phyloP scores from a whole-genome alignment of 2,329 filamentous ascomycete species.

The Penicillium sp. region DNA sequence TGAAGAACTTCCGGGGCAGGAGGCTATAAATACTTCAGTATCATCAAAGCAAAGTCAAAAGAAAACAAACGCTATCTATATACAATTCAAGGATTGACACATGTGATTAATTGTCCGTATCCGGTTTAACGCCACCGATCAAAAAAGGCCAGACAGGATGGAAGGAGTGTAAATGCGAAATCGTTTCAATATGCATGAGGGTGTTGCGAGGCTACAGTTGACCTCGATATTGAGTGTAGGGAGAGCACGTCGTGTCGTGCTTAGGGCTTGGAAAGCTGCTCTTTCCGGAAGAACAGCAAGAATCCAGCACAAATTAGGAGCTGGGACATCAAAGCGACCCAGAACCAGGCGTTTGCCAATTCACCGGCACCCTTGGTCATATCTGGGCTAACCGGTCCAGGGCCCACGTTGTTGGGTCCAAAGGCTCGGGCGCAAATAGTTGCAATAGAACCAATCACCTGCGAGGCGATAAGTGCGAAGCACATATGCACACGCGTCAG shows the following conservation, averaged over 20 bases:
- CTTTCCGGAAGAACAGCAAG: slow-evolving; percentile 46
- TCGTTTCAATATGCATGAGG: background rate
- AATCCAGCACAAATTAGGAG: slow-evolving; percentile 52
- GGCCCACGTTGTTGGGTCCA: slow-evolving; percentile 60
- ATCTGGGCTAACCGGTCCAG: slow-evolving; percentile 62
- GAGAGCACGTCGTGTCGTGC: background rate
- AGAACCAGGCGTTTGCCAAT: slow-evolving; percentile 57
- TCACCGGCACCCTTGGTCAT: slow-evolving; percentile 50
- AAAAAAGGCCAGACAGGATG: background rate
- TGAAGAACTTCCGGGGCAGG: too few relatives aligned
- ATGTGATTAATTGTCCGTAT: background rate
- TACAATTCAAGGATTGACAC: background rate
- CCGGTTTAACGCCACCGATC: background rate
- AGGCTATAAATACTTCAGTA: background rate
- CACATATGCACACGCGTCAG: slow-evolving; percentile 63
- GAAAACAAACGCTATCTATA: background rate
- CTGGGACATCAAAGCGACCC: slow-evolving; percentile 60
- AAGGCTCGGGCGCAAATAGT: slow-evolving; percentile 62
- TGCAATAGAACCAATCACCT: slow-evolving; percentile 60
- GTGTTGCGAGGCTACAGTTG: background rate
- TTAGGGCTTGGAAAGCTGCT: slow-evolving; percentile 46
- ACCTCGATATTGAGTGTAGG: background rate
- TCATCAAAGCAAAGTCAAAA: background rate
- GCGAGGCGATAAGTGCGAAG: slow-evolving; percentile 59
- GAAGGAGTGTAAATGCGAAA: background rate